Percentiles rank a stretch among this genome's conserved stretches.
Conservation (phyloP, 2,329 filamentous ascomycete genomes). For the Phoma herbarum region DNA sequence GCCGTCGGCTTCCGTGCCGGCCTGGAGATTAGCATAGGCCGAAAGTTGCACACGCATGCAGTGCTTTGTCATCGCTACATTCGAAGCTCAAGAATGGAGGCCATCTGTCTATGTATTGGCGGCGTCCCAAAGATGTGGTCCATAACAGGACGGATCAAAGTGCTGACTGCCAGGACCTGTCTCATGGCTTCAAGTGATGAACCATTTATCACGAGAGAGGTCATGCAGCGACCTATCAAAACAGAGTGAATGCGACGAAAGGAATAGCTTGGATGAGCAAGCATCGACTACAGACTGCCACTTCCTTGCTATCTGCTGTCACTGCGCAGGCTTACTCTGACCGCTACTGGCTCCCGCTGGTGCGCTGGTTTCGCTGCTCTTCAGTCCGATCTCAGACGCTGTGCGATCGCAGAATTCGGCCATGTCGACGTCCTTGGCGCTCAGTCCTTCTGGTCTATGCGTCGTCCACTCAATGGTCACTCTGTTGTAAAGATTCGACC, state of each 20-base stretch:
- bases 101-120: neutral
- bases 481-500: constrained; percentile 47
- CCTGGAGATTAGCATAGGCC: neutral
- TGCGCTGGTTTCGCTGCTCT: neutral
- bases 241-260: neutral
- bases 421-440: constrained; percentile 49
- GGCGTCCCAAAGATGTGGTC: neutral
- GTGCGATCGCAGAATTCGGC: constrained; percentile 46
- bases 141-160: neutral
- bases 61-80: neutral
- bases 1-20: neutral
- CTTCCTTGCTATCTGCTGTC: neutral
- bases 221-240: neutral
- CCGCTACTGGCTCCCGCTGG: neutral
- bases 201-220: neutral
- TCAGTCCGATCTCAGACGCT: constrained; percentile 43
- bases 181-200: no score
- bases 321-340: neutral
- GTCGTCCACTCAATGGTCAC: constrained; percentile 50
- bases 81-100: neutral
- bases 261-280: neutral
- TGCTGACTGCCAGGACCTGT: neutral
- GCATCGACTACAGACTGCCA: neutral
- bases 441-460: constrained; percentile 47
- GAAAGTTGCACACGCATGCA: neutral